These are phyloP conservation scores for Globisporangium solare DNA, from an alignment of 352 stramenopile species.

Conservation along the genomic window DNA sequence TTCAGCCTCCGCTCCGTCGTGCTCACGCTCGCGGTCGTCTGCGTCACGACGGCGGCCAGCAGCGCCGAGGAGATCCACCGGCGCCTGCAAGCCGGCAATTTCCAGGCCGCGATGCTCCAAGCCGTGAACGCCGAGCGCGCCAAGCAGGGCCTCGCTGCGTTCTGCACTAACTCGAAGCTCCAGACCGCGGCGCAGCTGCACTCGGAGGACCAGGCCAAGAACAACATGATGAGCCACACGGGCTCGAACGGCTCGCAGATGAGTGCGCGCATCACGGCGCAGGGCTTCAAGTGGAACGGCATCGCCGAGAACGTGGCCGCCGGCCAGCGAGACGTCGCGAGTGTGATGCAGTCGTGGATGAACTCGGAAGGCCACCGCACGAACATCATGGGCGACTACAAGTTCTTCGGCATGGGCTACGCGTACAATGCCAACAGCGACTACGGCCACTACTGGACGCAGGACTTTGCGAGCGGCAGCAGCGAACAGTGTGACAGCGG, in stretches of 20 bases:
- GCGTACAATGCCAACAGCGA: conserved; percentile 29
- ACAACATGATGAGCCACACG: conserved; percentile 29
- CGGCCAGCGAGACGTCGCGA: conserved; percentile 12
- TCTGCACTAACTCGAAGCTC: conserved; percentile 31
- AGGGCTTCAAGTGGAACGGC: conserved; percentile 19
- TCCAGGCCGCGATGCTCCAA: conserved; percentile 18
- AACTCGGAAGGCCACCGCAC: conserved; percentile 12
- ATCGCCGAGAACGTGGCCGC: conserved; percentile 21
- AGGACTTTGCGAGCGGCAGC: conserved; percentile 39
- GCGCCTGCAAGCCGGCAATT: conserved; percentile 1
- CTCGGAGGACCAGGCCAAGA: conserved; percentile 25
- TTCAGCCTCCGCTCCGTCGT: conserved; percentile 9
- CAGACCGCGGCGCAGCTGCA: conserved; percentile 22
- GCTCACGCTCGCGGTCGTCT: conserved; percentile 3
- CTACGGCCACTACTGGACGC: conserved; percentile 54
- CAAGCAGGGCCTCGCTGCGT: conserved; percentile 9
- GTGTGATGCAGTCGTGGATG: conserved; percentile 20
- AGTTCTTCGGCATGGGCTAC: conserved; percentile 35
- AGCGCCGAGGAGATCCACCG: conserved; percentile 3
- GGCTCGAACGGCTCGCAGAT: conserved; percentile 22
- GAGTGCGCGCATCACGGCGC: conserved; percentile 17
- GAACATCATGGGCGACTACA: conserved; percentile 27
- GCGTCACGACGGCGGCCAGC: background rate
- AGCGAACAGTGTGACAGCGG: conserved; percentile 17
- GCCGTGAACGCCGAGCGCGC: conserved; percentile 18